Evolutionary conservation across 2,329 filamentous ascomycete genomes (phyloP), one percentile per base, ranked within the genome.

Genomic region (Aspergillus sp.): DNA sequence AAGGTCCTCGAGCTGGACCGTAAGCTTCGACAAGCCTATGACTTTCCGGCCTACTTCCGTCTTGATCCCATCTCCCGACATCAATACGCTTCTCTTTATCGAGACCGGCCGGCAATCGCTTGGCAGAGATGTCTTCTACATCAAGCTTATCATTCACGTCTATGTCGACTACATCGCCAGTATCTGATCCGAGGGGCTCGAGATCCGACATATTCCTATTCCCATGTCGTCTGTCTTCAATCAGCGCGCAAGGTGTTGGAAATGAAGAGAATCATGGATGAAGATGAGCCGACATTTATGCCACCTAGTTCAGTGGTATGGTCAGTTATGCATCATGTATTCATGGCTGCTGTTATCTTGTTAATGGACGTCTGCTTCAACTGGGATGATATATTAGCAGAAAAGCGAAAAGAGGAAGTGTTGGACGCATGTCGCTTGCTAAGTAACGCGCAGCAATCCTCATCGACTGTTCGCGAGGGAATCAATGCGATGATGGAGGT

Each of bases 331-430:
- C 64, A 72, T 47, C 67, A 70, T 41, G 61, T 72, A 0, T 72
- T 71, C 46, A 63, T 71, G 56, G 68, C 69, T 1, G 64, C 65
- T 1, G 65, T 67, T 1, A 65, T 69, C 5, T 46, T 72, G 9
- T 50, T 71, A 4, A 67, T 71, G 49, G 69, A 72, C 33, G 58
- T 67, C 0, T 71, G 68, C 48, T 67, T 70, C 51, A 71, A 71
- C 39, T 64, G 61, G 53, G 64, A 65, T 43, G 65, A 70, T 38
- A 61, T 66, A 1, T 48, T 67, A 0, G 66, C 62, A 1, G 63
- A 67, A 5, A 63, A 58, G 10, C 56, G 68, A 5, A 62, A 62
- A 30, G 51, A 64, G 22, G 69, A 72, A 43, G 66, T 72, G 1
- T 52, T 65, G 1, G 63, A 63, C 13, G 68, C 67, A 1, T 71